A percentile compares a stretch with the other conserved stretches of the same genome.
phyloP scores from a whole-genome alignment of 2,329 filamentous ascomycete genomes.

The Gnomoniopsis smithogilvyi region DNA sequence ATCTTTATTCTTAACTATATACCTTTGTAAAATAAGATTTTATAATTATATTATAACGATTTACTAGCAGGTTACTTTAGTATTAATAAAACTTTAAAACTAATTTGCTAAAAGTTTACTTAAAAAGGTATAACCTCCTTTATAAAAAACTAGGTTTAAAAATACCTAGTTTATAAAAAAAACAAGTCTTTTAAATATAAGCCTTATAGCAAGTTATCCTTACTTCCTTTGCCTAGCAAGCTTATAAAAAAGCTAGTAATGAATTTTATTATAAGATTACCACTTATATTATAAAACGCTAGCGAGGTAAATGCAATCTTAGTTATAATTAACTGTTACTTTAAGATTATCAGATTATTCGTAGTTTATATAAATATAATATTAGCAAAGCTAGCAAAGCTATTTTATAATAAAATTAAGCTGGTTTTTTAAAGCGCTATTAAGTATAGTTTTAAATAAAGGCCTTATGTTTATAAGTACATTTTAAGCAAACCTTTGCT shows the following conservation, averaged over 20 bases:
- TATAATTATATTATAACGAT: not conserved
- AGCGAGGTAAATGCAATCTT: not conserved
- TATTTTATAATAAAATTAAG: conserved; percentile 15
- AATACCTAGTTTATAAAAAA: not conserved
- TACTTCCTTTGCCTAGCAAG: not conserved
- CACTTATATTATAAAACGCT: not conserved
- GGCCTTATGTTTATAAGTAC: not conserved
- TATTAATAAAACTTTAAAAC: not conserved
- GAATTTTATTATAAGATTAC: not conserved
- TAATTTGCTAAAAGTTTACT: not conserved
- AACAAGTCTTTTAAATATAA: not conserved
- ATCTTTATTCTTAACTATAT: not conserved
- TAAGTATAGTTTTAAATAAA: conserved; percentile 5
- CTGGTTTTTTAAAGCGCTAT: conserved; percentile 9
- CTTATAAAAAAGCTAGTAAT: not conserved
- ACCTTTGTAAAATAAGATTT: not conserved
- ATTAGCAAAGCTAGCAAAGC: conserved; percentile 8
- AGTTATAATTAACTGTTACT: not conserved
- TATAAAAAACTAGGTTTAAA: not conserved
- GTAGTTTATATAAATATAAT: not conserved
- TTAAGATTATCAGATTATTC: not conserved
- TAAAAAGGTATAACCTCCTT: not conserved
- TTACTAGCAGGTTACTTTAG: not conserved
- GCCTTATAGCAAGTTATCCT: not conserved
- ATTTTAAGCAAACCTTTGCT: conserved; percentile 1